Evolutionary conservation across 768 basidiomycete genomes (phyloP).

Genomic region (Omphalotus guepiniiformis): DNA sequence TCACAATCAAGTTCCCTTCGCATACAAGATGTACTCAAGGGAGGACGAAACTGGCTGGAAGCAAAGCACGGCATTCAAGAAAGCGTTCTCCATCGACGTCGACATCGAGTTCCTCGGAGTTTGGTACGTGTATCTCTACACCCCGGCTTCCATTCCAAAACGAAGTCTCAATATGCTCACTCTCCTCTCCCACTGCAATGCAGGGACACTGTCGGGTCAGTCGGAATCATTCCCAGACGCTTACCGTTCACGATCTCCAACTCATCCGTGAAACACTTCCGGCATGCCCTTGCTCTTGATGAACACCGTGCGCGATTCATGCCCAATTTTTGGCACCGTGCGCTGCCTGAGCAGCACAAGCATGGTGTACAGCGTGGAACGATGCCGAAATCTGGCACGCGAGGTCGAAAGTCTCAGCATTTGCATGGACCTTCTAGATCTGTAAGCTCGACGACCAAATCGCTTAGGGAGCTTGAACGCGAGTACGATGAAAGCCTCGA

Average conservation of each 20-base stretch:
- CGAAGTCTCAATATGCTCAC: not conserved
- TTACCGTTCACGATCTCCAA: slow-evolving; percentile 59
- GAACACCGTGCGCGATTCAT: slow-evolving; percentile 31
- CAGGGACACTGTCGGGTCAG: slow-evolving; percentile 69
- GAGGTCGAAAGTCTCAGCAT: not conserved
- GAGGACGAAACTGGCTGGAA: slow-evolving; percentile 45
- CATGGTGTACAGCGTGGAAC: not conserved
- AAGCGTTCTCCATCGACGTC: slow-evolving; percentile 49
- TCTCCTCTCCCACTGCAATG: not conserved
- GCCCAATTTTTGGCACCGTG: slow-evolving; percentile 3
- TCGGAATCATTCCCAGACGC: slow-evolving; percentile 48
- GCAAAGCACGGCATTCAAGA: slow-evolving; percentile 51
- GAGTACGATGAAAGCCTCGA: not conserved
- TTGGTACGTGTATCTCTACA: slow-evolving; percentile 40
- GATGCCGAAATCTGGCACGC: not conserved
- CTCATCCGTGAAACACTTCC: slow-evolving; percentile 32
- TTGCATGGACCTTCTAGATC: too few relatives aligned
- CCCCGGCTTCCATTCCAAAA: too few relatives aligned
- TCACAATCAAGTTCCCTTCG: slow-evolving; percentile 52
- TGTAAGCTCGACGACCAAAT: not conserved
- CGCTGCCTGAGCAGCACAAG: not conserved
- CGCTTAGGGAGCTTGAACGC: not conserved
- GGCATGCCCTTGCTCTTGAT: slow-evolving; percentile 40
- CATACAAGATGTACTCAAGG: slow-evolving; percentile 58
- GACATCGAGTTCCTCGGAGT: slow-evolving; percentile 57